phyloP scores from a whole-genome alignment of 2,329 filamentous ascomycete genomes.

The Colletotrichum sp. region DNA sequence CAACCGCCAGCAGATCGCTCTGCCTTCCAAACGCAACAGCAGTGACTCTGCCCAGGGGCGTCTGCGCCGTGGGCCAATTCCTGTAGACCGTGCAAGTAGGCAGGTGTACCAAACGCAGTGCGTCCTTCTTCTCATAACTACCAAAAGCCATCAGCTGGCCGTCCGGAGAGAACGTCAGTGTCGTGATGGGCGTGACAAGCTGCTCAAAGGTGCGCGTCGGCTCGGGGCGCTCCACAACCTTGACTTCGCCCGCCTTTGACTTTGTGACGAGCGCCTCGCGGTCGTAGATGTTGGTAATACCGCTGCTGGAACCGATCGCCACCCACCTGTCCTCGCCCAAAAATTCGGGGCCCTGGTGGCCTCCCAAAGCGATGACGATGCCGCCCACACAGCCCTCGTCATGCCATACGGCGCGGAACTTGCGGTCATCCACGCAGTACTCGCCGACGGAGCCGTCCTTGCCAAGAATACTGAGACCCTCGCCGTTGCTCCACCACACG shows the following conservation, averaged over 20 bases:
- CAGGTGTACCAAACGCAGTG: conserved; percentile 84
- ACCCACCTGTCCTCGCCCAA: conserved; percentile 88
- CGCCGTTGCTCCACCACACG: conserved; percentile 87
- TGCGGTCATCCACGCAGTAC: conserved; percentile 73
- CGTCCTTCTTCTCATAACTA: conserved; percentile 87
- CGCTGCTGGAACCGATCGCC: conserved; percentile 82
- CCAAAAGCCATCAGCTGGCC: conserved; percentile 89
- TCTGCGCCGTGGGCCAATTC: conserved; percentile 95
- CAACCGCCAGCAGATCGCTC: conserved; percentile 79
- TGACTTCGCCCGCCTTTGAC: conserved; percentile 39
- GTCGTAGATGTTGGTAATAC: conserved; percentile 94
- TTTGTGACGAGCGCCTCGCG: conserved; percentile 64
- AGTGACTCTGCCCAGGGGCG: conserved; percentile 84
- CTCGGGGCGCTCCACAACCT: conserved; percentile 70
- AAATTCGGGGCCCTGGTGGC: conserved; percentile 61
- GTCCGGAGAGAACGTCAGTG: conserved; percentile 83
- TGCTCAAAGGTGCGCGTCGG: conserved; percentile 82
- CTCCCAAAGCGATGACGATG: conserved; percentile 82
- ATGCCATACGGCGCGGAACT: conserved; percentile 82
- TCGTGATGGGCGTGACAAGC: conserved; percentile 83
- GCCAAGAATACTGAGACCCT: conserved; percentile 81
- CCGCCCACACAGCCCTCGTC: conserved; percentile 90
- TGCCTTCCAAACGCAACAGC: conserved; percentile 70
- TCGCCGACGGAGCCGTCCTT: conserved; percentile 91
- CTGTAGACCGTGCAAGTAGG: conserved; percentile 92